Conservation (phyloP, 139 green algal genomes). For the Chlorella sp. region DNA sequence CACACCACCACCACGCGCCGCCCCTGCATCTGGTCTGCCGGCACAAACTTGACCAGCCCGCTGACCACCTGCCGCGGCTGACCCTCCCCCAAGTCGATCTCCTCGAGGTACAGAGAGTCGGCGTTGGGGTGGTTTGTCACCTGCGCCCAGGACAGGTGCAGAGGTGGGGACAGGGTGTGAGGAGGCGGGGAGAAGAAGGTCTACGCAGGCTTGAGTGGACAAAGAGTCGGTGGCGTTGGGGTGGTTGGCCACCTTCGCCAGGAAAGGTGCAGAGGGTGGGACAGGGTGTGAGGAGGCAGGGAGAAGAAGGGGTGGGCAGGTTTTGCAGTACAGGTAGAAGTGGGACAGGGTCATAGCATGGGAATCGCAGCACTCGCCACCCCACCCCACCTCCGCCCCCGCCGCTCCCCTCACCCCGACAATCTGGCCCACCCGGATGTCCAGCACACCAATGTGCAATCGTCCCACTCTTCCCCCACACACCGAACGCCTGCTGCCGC, state of each 20-base stretch:
- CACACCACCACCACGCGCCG: slow-evolving; percentile 82
- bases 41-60: slow-evolving; percentile 95
- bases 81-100: slow-evolving; percentile 96
- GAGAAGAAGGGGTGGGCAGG: not conserved
- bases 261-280: not conserved
- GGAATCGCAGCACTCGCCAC: not conserved
- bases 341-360: too few relatives aligned
- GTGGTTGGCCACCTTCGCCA: slow-evolving; percentile 69
- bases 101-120: slow-evolving; percentile 94
- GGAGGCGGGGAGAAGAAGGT: not conserved
- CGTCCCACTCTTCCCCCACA: too few relatives aligned
- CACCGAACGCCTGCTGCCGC: too few relatives aligned
- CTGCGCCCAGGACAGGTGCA: too few relatives aligned
- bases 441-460: too few relatives aligned
- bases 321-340: too few relatives aligned
- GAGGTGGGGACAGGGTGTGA: not conserved
- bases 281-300: not conserved
- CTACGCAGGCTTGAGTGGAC: not conserved
- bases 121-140: slow-evolving; percentile 83
- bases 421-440: too few relatives aligned
- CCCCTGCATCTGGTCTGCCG: slow-evolving; percentile 83
- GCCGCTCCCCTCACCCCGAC: too few relatives aligned
- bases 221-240: too few relatives aligned
- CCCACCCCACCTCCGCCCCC: too few relatives aligned
- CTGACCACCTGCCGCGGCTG: slow-evolving; percentile 66